Conservation (phyloP, 352 stramenopile genomes). For the Globisporangium megalacanthum region DNA sequence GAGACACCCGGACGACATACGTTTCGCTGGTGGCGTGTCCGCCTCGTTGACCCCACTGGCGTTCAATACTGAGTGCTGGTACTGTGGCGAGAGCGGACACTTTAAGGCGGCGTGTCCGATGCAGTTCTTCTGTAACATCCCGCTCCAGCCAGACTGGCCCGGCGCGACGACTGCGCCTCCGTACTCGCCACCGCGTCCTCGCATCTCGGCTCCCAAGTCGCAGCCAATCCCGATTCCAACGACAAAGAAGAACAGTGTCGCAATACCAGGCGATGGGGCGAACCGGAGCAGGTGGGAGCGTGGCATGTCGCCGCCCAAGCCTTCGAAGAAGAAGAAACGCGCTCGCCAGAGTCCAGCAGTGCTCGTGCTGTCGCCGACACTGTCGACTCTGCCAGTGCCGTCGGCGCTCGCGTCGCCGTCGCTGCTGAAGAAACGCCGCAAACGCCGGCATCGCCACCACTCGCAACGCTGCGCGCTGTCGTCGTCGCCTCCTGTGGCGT, state of each 20-base stretch:
- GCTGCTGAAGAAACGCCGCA: constrained; percentile 26
- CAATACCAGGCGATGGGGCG: constrained; percentile 14
- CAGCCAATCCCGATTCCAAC: constrained; percentile 8
- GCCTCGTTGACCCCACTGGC: constrained; percentile 6
- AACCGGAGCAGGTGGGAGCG: constrained; percentile 26
- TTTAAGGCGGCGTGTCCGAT: constrained; percentile 74
- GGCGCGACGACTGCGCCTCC: not conserved
- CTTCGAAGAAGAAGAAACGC: constrained; percentile 63
- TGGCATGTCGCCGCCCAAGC: constrained; percentile 20
- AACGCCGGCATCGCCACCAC: constrained; percentile 25
- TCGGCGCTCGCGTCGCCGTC: constrained; percentile 20
- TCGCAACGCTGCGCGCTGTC: constrained; percentile 24
- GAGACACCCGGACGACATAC: not conserved
- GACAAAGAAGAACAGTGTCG: constrained; percentile 12
- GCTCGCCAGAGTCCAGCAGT: constrained; percentile 38
- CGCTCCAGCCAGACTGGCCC: constrained; percentile 18
- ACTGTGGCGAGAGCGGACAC: constrained; percentile 65
- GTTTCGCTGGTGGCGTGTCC: not conserved
- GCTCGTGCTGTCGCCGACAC: constrained; percentile 18
- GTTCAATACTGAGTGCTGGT: constrained; percentile 62
- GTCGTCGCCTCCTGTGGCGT: constrained; percentile 16
- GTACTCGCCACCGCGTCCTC: not conserved
- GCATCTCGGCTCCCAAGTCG: not conserved
- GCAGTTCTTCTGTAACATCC: constrained; percentile 51
- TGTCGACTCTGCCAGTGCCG: constrained; percentile 17